A percentile compares a stretch with the other conserved stretches of the same genome.
Conservation (phyloP, 2,329 filamentous ascomycete species). For the Ophiostoma tasmaniense region DNA sequence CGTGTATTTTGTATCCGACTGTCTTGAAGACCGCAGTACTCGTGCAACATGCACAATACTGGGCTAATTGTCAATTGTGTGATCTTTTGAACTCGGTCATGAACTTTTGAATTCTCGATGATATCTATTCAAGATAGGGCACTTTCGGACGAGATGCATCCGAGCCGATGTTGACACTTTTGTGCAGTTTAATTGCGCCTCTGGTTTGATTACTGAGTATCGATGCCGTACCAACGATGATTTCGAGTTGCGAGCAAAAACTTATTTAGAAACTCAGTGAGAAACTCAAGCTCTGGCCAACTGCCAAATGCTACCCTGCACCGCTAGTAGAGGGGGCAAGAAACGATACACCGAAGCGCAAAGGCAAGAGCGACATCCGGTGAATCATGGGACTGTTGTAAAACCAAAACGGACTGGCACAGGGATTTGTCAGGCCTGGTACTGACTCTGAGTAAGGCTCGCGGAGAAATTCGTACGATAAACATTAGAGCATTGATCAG, state of each 20-base stretch:
- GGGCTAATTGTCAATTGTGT: not conserved
- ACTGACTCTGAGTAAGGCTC: not conserved
- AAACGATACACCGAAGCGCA: not conserved
- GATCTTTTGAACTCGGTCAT: not conserved
- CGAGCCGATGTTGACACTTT: not conserved
- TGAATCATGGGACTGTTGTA: not conserved
- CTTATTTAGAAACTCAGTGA: too few relatives aligned
- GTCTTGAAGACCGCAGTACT: too few relatives aligned
- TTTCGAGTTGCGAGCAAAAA: too few relatives aligned
- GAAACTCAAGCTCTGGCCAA: not conserved
- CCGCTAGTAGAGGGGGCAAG: not conserved
- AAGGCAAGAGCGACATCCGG: not conserved
- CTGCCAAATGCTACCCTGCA: not conserved
- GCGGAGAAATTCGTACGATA: not conserved
- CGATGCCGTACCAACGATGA: too few relatives aligned
- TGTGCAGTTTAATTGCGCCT: not conserved
- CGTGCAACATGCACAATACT: not conserved
- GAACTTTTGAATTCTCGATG: not conserved
- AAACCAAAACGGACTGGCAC: not conserved
- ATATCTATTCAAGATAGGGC: not conserved
- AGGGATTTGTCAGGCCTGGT: not conserved
- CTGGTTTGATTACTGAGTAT: not conserved
- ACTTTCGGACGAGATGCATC: not conserved
- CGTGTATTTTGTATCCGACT: not conserved
- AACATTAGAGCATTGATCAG: not conserved